Conservation (phyloP, 1,284 basidiomycete genomes). For the Athelia psychrophila region DNA sequence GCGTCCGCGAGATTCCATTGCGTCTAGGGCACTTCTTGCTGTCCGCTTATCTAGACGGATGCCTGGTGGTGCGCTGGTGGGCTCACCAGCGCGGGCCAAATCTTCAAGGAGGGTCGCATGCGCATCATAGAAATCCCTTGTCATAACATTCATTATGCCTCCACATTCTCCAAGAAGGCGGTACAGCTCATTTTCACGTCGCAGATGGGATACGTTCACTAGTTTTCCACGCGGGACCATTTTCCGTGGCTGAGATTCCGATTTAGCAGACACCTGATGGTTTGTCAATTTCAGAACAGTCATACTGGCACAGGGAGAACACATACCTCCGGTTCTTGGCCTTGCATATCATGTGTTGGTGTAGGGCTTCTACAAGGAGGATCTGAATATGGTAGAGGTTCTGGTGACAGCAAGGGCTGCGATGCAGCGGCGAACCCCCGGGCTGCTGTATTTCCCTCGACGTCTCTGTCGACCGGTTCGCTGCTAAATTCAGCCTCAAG, state of each 20-base stretch:
- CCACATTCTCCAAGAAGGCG: slow-evolving; percentile 59
- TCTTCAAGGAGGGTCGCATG: slow-evolving; percentile 57
- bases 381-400: too few relatives aligned
- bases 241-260: neutral
- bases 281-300: neutral
- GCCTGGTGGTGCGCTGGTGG: slow-evolving; percentile 64
- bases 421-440: too few relatives aligned
- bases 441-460: too few relatives aligned
- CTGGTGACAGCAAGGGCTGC: too few relatives aligned
- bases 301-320: too few relatives aligned
- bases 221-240: neutral
- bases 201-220: slow-evolving; percentile 69
- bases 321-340: too few relatives aligned
- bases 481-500: too few relatives aligned
- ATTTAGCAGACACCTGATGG: neutral
- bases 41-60: slow-evolving; percentile 74
- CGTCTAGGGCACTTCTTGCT: slow-evolving; percentile 52
- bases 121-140: slow-evolving; percentile 64
- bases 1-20: slow-evolving; percentile 57
- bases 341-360: too few relatives aligned
- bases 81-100: slow-evolving; percentile 54
- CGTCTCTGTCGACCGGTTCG: too few relatives aligned
- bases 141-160: slow-evolving; percentile 62
- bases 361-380: too few relatives aligned
- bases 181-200: slow-evolving; percentile 74